phyloP scores from a whole-genome alignment of 345 rosid species.

The Eucalyptus polybractea region DNA sequence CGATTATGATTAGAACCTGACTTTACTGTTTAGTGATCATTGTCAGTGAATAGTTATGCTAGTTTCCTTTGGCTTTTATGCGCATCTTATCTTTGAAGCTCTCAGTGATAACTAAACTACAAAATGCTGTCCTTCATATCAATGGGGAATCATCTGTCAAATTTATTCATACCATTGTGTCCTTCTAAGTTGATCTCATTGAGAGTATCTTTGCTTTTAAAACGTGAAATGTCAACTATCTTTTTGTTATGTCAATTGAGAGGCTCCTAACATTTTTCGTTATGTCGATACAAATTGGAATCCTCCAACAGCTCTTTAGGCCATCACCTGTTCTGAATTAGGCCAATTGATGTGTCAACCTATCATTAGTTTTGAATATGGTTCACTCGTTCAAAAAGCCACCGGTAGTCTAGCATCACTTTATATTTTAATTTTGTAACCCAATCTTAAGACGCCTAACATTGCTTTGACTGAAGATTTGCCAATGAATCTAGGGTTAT shows the following conservation, averaged over 20 bases:
- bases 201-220: not conserved
- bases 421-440: not conserved
- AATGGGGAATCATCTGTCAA: not conserved
- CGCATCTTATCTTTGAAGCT: not conserved
- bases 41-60: not conserved
- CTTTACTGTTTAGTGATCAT: not conserved
- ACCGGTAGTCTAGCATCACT: not conserved
- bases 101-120: not conserved
- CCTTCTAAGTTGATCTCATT: not conserved
- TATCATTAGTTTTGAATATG: not conserved
- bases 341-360: not conserved
- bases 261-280: not conserved
- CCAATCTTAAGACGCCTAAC: not conserved
- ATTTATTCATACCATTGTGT: not conserved
- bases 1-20: not conserved
- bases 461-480: not conserved
- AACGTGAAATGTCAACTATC: not conserved
- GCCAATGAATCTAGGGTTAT: not conserved
- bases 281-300: not conserved
- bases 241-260: not conserved
- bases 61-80: not conserved
- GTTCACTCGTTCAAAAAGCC: not conserved
- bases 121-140: not conserved
- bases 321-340: not conserved
- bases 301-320: not conserved